A percentile compares a stretch with the other conserved stretches of the same genome.
Evolutionary conservation across 192 early-diverging fungal species (phyloP).

Genomic region (Podila epigama): DNA sequence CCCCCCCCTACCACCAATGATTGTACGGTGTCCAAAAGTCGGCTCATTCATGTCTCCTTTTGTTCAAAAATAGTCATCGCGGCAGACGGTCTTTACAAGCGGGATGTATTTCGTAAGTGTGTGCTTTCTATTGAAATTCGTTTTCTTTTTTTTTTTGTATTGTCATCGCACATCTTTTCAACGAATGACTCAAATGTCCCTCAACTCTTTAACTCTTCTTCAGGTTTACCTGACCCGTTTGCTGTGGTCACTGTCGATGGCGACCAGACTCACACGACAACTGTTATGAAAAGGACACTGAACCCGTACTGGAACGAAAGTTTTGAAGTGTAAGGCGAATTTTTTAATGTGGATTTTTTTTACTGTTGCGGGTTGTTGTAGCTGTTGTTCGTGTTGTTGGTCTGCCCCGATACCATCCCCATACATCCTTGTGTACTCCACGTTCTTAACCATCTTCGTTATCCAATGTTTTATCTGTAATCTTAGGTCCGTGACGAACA

Average conservation of each 20-base stretch:
- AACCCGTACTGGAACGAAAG: conserved; percentile 98
- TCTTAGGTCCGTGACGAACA: conserved; percentile 68
- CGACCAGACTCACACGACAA: conserved; percentile 94
- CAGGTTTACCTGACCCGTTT: conserved; percentile 94
- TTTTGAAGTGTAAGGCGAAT: conserved; percentile 71
- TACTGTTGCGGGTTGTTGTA: too few relatives aligned
- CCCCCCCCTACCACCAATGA: background rate
- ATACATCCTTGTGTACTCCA: too few relatives aligned
- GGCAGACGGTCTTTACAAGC: conserved; percentile 90
- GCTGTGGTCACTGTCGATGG: conserved; percentile 95
- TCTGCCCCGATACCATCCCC: too few relatives aligned
- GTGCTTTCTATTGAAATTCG: too few relatives aligned
- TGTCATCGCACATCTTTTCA: background rate
- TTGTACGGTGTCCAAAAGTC: background rate
- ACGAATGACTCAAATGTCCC: too few relatives aligned
- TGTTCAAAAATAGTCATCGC: conserved; percentile 74
- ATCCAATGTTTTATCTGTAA: background rate
- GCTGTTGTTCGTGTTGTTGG: too few relatives aligned
- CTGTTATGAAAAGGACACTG: conserved; percentile 83
- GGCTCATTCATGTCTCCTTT: background rate
- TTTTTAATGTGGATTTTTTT: too few relatives aligned
- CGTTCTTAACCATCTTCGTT: background rate
- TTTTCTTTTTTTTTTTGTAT: background rate
- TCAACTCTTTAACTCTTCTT: background rate
- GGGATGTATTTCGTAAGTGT: conserved; percentile 85